Evolutionary conservation across 768 basidiomycete genomes (phyloP).

Genomic region (Lentinula aciculospora): DNA sequence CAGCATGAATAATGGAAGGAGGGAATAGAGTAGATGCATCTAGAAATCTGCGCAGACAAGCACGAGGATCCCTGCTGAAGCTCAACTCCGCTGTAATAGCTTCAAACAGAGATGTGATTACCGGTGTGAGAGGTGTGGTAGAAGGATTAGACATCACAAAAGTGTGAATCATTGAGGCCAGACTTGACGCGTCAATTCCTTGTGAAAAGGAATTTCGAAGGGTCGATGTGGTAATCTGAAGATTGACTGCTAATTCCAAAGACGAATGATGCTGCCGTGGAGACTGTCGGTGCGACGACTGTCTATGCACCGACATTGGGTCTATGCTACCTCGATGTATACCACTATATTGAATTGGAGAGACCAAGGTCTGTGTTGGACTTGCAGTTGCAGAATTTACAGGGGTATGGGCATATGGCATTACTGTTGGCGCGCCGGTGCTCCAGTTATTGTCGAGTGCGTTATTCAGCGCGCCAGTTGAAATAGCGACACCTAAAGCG

Average conservation of each 20-base stretch:
- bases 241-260: conserved; percentile 17
- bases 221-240: conserved; percentile 18
- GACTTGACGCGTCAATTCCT: conserved; percentile 38
- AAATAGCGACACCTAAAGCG: background rate
- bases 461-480: background rate
- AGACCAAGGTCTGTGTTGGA: conserved; percentile 22
- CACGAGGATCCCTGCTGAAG: conserved; percentile 31
- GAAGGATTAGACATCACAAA: conserved; percentile 45
- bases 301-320: conserved; percentile 4
- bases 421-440: conserved; percentile 22
- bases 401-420: conserved; percentile 34
- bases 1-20: conserved; percentile 44
- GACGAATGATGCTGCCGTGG: conserved; percentile 7
- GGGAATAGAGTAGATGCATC: conserved; percentile 49
- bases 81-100: conserved; percentile 35
- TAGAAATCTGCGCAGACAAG: conserved; percentile 43
- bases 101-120: conserved; percentile 51
- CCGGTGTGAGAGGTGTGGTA: conserved; percentile 40
- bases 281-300: conserved; percentile 11
- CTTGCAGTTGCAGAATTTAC: conserved; percentile 30
- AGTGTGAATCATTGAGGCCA: conserved; percentile 50
- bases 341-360: conserved; percentile 35
- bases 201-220: conserved; percentile 27
- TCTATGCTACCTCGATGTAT: conserved; percentile 25
- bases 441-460: conserved; percentile 1